Conservation (phyloP, 208 protist genomes). For the Crithidia expoeki region DNA sequence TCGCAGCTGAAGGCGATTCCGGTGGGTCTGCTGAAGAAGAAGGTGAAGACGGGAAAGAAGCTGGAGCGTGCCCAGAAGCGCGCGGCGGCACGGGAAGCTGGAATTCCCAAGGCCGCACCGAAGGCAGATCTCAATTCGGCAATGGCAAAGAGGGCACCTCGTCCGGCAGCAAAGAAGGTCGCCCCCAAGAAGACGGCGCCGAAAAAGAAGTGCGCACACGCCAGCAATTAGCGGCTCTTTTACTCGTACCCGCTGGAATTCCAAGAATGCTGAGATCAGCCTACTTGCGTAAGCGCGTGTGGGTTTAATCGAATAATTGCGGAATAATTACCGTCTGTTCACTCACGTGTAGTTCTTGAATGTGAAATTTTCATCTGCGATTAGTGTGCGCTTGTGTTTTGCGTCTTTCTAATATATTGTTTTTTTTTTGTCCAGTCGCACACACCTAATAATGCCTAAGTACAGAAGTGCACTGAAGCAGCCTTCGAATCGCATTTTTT, state of each 20-base stretch:
- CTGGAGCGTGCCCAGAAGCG: not conserved
- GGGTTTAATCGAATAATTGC: conserved; percentile 11
- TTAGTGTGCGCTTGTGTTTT: too few relatives aligned
- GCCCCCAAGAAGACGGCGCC: not conserved
- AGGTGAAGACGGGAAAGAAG: conserved; percentile 3
- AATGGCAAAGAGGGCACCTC: not conserved
- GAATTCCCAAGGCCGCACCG: not conserved
- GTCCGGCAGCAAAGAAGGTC: conserved; percentile 1
- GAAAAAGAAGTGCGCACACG: conserved; percentile 4
- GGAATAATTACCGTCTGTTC: conserved; percentile 3
- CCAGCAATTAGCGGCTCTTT: not conserved
- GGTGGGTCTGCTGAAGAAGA: conserved; percentile 24
- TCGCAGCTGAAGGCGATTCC: conserved; percentile 63
- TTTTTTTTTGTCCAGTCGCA: too few relatives aligned
- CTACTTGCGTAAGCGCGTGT: too few relatives aligned
- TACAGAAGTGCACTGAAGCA: too few relatives aligned
- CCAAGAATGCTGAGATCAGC: not conserved
- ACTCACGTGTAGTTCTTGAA: not conserved
- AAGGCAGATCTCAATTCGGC: conserved; percentile 15
- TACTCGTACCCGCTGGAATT: not conserved
- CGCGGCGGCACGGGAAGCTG: not conserved
- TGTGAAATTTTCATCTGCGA: too few relatives aligned
- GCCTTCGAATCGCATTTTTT: not conserved
- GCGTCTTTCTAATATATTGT: not conserved
- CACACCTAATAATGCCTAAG: too few relatives aligned